Evolutionary conservation across 208 protist species (phyloP), one percentile per base, ranked within the genome.

Genomic region (Trypanosoma rangeli): DNA sequence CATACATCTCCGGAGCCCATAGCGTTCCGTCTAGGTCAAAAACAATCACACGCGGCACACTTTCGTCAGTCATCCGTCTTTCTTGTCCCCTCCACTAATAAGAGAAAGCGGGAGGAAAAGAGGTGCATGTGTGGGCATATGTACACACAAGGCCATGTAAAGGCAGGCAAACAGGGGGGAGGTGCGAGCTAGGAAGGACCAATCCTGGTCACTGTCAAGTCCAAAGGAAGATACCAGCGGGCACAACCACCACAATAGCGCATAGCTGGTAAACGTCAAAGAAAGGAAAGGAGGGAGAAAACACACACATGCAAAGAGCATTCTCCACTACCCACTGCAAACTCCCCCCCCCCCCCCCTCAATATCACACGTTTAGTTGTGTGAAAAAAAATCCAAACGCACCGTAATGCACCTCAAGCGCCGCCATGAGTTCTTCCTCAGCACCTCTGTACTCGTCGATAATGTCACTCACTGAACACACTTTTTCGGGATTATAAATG

Each of bases 11-110:
- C 0, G 93, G 93, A 18, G 82, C 56, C 90, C 93, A 97, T 4
- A 97, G 74, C 3, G 93, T 97, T 13, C 90, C 93, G 66, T 97
- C 93, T 28, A 97, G 84, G 57, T 97, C 93, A 60, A 95, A 96
- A 50, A 94, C 90, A 72, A 97, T 92, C 28, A 95, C 84, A 29
- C 80, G 78, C 9, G 91, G 91, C 12, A 85, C 12, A 18, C 58
- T 64, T 22, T 74, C 66, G n/a, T 56, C 56, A 29, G 52, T 66
- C 67, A 73, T 71, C 26, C 39, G 12, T 55, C 71, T 31, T 28
- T 24, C 8, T 42, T 20, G 5, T 64, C 12, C 52, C 50, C 64
- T 18, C 31, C 46, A 24, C n/a, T 26, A 18, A 53, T 1, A 18
- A 12, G 49, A 0, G 49, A 20, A 26, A 24, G 49, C 16, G 46